phyloP scores from a whole-genome alignment of 1,284 basidiomycete species.

The Heterobasidion parviporum region DNA sequence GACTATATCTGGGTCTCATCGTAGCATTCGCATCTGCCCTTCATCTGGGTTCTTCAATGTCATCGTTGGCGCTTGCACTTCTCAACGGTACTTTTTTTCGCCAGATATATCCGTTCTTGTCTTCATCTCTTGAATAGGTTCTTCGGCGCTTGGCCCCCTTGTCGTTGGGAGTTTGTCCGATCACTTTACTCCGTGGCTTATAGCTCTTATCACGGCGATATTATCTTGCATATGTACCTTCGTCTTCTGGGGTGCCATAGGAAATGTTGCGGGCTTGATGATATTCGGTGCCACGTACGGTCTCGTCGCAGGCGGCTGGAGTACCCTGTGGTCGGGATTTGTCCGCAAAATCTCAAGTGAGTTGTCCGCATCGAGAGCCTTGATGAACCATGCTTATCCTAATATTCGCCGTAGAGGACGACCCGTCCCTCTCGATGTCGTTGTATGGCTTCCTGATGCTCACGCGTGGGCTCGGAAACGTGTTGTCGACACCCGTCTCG shows the following conservation, averaged over 20 bases:
- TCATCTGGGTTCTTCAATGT: constrained; percentile 2
- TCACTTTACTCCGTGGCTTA: constrained; percentile 24
- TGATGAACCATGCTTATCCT: neutral
- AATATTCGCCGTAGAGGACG: constrained; percentile 20
- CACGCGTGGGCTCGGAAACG: constrained; percentile 31
- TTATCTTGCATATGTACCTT: constrained; percentile 15
- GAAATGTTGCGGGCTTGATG: constrained; percentile 16
- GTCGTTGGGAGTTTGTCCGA: constrained; percentile 28
- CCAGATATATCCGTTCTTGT: neutral
- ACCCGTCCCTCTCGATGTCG: constrained; percentile 24
- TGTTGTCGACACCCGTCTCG: constrained; percentile 33
- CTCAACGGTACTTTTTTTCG: constrained; percentile 4
- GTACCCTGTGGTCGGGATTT: constrained; percentile 19
- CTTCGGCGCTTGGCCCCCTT: constrained; percentile 24
- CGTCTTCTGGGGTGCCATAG: constrained; percentile 20
- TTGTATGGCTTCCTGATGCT: constrained; percentile 29
- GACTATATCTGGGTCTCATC: neutral
- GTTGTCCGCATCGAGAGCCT: neutral
- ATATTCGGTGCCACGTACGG: constrained; percentile 18
- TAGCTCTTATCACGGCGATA: constrained; percentile 12
- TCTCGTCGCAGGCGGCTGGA: constrained; percentile 19
- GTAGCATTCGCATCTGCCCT: constrained; percentile 6
- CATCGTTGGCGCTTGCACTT: constrained; percentile 10
- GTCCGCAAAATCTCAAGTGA: constrained; percentile 15
- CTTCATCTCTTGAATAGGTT: neutral